A percentile compares a stretch with the other conserved stretches of the same genome.
These are phyloP conservation scores for Ceratobasidium theobromae DNA, from an alignment of 1,284 basidiomycete genomes.

Conservation along the genomic window DNA sequence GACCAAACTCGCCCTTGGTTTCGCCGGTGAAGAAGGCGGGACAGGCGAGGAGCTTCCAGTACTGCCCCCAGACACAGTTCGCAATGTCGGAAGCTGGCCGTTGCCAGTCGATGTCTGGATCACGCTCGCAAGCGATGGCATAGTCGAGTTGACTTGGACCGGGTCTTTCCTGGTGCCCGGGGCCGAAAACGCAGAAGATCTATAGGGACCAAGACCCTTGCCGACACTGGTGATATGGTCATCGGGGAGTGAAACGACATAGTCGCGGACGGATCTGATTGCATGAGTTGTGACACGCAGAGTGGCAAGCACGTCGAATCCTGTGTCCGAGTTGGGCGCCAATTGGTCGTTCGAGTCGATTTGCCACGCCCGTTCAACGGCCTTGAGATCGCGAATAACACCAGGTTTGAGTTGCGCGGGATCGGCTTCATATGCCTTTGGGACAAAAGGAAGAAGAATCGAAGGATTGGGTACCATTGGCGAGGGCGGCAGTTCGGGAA, in stretches of 20 bases:
- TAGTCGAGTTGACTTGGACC: not conserved
- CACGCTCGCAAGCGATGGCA: not conserved
- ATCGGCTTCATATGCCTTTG: conserved; percentile 68
- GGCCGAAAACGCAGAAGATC: conserved; percentile 11
- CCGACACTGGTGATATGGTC: conserved; percentile 45
- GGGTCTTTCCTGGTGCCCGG: not conserved
- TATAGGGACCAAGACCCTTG: not conserved
- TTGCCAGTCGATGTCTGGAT: no score
- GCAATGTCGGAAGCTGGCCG: no score
- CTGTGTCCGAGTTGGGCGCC: not conserved
- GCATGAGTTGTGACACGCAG: conserved; percentile 75
- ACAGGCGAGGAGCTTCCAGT: conserved; percentile 13
- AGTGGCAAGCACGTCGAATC: conserved; percentile 60
- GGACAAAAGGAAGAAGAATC: conserved; percentile 45
- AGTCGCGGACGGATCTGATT: conserved; percentile 77
- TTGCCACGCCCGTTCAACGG: conserved; percentile 59
- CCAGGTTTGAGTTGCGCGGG: conserved; percentile 69
- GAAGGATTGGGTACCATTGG: conserved; percentile 52
- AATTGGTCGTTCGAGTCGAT: conserved; percentile 42
- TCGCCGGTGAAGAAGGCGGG: conserved; percentile 15
- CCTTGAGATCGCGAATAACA: conserved; percentile 68
- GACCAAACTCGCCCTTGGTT: conserved; percentile 25
- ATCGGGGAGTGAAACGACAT: conserved; percentile 74
- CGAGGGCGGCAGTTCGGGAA: conserved; percentile 68
- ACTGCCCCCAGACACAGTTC: no score